phyloP scores from a whole-genome alignment of 805 yeast genomes.

The Maudiozyma turicensis region DNA sequence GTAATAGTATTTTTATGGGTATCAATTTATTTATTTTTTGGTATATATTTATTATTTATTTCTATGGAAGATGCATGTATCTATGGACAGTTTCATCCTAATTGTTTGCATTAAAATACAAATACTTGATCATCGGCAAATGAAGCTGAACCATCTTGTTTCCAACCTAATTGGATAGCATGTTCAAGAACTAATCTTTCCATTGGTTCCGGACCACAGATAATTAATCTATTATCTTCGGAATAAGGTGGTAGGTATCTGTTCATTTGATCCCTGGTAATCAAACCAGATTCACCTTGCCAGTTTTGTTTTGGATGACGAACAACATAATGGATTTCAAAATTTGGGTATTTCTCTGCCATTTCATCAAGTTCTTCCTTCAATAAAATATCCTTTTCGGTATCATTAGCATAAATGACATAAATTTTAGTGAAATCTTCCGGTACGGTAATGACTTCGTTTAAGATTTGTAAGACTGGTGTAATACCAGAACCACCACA shows the following conservation, averaged over 20 bases:
- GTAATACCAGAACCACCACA: conserved; percentile 90
- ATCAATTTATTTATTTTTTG: background rate
- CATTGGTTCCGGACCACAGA: conserved; percentile 73
- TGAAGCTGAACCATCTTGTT: conserved; percentile 20
- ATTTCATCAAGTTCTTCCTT: conserved; percentile 66
- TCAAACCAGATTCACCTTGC: conserved; percentile 51
- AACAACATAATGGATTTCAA: conserved; percentile 51
- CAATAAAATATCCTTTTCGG: conserved; percentile 66
- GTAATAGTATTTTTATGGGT: background rate
- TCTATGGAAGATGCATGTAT: background rate
- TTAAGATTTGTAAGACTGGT: conserved; percentile 75
- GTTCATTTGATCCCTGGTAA: conserved; percentile 48
- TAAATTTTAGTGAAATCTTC: conserved; percentile 53
- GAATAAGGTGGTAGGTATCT: conserved; percentile 44
- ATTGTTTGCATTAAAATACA: conserved; percentile 1
- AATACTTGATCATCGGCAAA: conserved; percentile 5
- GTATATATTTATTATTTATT: background rate
- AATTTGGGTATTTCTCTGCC: conserved; percentile 50
- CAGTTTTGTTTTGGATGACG: conserved; percentile 41
- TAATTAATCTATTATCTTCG: conserved; percentile 44
- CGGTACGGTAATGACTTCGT: conserved; percentile 59
- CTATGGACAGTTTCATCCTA: background rate
- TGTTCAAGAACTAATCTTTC: conserved; percentile 41
- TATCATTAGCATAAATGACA: conserved; percentile 62
- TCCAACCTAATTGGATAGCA: conserved; percentile 54